Percentiles rank a stretch among this genome's conserved stretches.
Evolutionary conservation across 768 basidiomycete genomes (phyloP).

Genomic region (Phylloporus sp.): DNA sequence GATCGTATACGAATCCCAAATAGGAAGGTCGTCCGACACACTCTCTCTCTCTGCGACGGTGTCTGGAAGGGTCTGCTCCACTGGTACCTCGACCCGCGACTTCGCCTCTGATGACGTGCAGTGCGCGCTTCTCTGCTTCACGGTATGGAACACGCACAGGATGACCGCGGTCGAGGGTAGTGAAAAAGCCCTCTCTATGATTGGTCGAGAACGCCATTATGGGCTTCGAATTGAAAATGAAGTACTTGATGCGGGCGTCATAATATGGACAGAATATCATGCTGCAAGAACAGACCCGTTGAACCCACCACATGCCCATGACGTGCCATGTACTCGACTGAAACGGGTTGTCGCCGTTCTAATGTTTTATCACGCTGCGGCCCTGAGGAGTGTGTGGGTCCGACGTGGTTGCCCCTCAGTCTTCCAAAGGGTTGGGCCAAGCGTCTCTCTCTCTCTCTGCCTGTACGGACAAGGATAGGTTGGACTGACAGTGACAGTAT

Average conservation of each 20-base stretch:
- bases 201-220: conserved; percentile 16
- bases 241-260: conserved; percentile 21
- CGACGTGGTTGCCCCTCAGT: conserved; percentile 5
- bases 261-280: conserved; percentile 9
- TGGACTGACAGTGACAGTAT: conserved; percentile 21
- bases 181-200: conserved; percentile 4
- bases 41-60: too few species aligned
- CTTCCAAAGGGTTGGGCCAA: conserved; percentile 12
- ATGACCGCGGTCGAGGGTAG: conserved; percentile 28
- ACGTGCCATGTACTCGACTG: conserved; percentile 8
- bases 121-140: conserved; percentile 19
- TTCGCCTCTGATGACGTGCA: conserved; percentile 12
- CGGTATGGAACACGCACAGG: conserved; percentile 30
- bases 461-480: not conserved
- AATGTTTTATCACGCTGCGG: conserved; percentile 22
- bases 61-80: too few species aligned
- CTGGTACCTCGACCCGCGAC: conserved; percentile 9
- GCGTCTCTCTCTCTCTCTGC: not conserved
- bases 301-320: conserved; percentile 20
- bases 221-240: conserved; percentile 30
- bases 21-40: conserved; percentile 21
- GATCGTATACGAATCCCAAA: conserved; percentile 12
- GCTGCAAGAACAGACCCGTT: conserved; percentile 1
- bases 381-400: conserved; percentile 22
- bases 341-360: conserved; percentile 16